A percentile compares a stretch with the other conserved stretches of the same genome.
These are phyloP conservation scores for Peronospora tabacina DNA, from an alignment of 352 stramenopile species.

Conservation along the genomic window DNA sequence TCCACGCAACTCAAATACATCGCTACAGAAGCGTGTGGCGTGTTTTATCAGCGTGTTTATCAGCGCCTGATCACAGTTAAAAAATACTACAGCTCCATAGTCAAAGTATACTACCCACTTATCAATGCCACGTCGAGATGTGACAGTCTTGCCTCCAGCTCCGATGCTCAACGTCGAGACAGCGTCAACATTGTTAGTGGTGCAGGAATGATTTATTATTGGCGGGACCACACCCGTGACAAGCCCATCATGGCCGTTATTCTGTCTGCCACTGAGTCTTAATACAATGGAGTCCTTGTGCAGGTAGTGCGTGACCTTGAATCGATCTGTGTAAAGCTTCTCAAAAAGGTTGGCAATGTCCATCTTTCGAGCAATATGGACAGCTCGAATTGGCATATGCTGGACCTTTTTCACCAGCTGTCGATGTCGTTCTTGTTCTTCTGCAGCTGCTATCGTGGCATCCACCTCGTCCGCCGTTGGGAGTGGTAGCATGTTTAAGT, in stretches of 20 bases:
- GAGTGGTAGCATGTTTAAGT: constrained; percentile 41
- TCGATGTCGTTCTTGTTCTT: constrained; percentile 40
- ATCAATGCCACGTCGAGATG: constrained; percentile 77
- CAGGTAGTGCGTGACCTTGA: constrained; percentile 74
- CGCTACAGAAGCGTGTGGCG: constrained; percentile 63
- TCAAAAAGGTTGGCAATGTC: constrained; percentile 81
- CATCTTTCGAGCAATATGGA: constrained; percentile 81
- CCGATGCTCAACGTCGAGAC: constrained; percentile 40
- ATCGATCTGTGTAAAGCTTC: constrained; percentile 80
- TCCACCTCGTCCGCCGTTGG: constrained; percentile 58
- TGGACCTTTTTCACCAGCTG: constrained; percentile 46
- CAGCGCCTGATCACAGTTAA: constrained; percentile 83
- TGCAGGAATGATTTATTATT: constrained; percentile 6
- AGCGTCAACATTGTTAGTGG: constrained; percentile 23
- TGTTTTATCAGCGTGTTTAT: constrained; percentile 69
- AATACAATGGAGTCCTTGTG: constrained; percentile 80
- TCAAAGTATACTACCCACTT: constrained; percentile 90
- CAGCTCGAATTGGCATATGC: constrained; percentile 76
- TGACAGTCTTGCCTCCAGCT: constrained; percentile 38
- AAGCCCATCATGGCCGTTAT: constrained; percentile 24
- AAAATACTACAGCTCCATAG: constrained; percentile 90
- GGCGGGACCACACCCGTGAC: constrained; percentile 32
- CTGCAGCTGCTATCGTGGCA: constrained; percentile 56
- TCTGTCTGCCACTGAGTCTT: constrained; percentile 41
- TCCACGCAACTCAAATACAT: constrained; percentile 69